Base-by-base conservation (phyloP, 1,284 basidiomycete species). In the Naganishia sp. region DNA sequence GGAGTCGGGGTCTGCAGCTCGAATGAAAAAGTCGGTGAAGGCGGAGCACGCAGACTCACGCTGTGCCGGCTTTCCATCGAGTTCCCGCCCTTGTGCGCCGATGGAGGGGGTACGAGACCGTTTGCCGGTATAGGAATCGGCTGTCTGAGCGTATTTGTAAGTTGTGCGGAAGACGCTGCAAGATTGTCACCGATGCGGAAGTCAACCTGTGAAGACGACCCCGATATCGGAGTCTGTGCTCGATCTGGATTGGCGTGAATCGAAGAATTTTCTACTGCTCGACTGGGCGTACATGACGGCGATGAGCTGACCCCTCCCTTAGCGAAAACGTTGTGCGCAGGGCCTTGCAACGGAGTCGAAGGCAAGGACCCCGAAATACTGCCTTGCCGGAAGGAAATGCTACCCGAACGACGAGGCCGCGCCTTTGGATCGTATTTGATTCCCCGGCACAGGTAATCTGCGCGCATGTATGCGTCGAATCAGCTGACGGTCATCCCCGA, bases 361-460 rank as follows among this genome's bases (percentile, higher is more conserved):
- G 58, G 58, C 9, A 61, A 47, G 42, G 58, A 61, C 10, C 58
- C 58, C 25, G 58, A 61, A 51, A 42, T 61, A 41, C 58, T 61
- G 58, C 58, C 58, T 51, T 61, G 58, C 2, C 58, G 58, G 25
- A 61, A 42, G 9, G 61, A 63, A 28, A 63, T 43, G 28, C 52
- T 63, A 3, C 61, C 50, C 17, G 61, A 53, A 39, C 50, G 61
- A 2, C 49, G 54, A n/a, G 56, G 50, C 32, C 54, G 49, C 7
- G 55, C 41, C 25, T 57, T 49, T 2, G 50, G 54, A 28, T 60
- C 46, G 23, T 51, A 35, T 43, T 56, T 54, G 10, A 65, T 49
- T 11, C 63, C 63, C 18, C 53, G 52, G 32, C 64, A 66, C 21
- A 66, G 43, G 64, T 66, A 66, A 39, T 66, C 64, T 66, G 32